These are phyloP conservation scores for Suillus alpinus DNA, from an alignment of 768 basidiomycete genomes.

Conservation along the genomic window DNA sequence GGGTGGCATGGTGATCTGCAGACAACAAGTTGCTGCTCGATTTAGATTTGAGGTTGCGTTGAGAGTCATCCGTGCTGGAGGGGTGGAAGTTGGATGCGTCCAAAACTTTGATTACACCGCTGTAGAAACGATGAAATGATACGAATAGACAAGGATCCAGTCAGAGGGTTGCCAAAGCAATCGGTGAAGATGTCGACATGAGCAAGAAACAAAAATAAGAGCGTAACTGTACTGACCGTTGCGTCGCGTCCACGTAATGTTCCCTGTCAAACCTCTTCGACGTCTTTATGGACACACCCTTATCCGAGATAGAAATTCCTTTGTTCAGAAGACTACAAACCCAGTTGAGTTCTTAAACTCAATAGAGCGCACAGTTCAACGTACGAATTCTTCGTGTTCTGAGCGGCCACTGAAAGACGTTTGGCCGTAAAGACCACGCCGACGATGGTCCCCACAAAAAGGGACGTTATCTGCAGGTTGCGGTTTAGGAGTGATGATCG, in stretches of 20 bases:
- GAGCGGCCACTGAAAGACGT: conserved; percentile 39
- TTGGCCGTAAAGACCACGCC: conserved; percentile 38
- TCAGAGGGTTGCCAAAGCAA: neutral
- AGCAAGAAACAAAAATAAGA: neutral
- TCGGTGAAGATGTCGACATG: neutral
- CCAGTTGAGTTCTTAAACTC: neutral
- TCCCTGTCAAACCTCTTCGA: conserved; percentile 55
- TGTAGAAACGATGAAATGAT: conserved; percentile 18
- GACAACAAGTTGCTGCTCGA: neutral
- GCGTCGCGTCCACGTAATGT: conserved; percentile 71
- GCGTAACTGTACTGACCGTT: conserved; percentile 43
- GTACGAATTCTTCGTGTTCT: conserved; percentile 55
- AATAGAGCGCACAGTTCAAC: conserved; percentile 18
- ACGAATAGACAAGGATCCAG: neutral
- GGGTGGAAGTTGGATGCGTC: conserved; percentile 42
- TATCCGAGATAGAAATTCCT: conserved; percentile 56
- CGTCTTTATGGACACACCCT: conserved; percentile 67
- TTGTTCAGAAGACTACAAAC: conserved; percentile 49
- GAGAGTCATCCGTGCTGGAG: conserved; percentile 3
- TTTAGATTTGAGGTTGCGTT: conserved; percentile 11
- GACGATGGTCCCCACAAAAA: conserved; percentile 47
- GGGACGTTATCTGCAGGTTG: conserved; percentile 41
- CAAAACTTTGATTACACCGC: conserved; percentile 54
- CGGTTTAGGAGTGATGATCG: neutral
- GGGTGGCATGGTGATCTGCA: neutral